A percentile compares a stretch with the other conserved stretches of the same genome.
Evolutionary conservation across 306 rosid species (phyloP).

Genomic region (Dalbergia cochinchinensis): DNA sequence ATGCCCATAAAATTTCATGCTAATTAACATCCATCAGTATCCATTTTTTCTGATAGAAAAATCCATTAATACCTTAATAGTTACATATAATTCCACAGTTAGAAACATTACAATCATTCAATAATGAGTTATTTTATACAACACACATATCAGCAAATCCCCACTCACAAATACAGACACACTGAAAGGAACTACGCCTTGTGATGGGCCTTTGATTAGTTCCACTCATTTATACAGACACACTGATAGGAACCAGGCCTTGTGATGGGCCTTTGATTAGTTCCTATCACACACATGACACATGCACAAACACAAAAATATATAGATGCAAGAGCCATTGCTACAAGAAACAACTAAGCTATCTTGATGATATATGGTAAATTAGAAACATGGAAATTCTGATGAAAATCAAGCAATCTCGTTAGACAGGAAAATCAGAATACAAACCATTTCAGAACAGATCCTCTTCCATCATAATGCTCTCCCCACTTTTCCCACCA

Average conservation of each 20-base stretch:
- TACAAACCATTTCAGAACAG: constrained; percentile 92
- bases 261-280: too few species aligned
- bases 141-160: not conserved
- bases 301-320: not conserved
- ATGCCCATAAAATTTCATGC: not conserved
- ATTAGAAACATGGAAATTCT: constrained; percentile 35
- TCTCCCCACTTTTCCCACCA: constrained; percentile 99
- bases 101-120: not conserved
- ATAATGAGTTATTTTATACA: not conserved
- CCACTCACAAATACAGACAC: not conserved
- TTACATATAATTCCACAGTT: not conserved
- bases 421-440: constrained; percentile 38
- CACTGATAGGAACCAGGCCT: too few species aligned
- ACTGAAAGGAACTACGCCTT: too few species aligned
- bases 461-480: constrained; percentile 95
- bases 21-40: not conserved
- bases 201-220: too few species aligned
- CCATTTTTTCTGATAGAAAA: too few species aligned
- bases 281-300: not conserved
- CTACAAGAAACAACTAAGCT: constrained; percentile 22
- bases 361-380: not conserved
- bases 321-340: not conserved
- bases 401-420: constrained; percentile 19
- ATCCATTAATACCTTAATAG: not conserved
- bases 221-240: too few species aligned